A percentile compares a stretch with the other conserved stretches of the same genome.
Conservation (phyloP, 1,139 yeast species). For the Yamadazyma diospyri region DNA sequence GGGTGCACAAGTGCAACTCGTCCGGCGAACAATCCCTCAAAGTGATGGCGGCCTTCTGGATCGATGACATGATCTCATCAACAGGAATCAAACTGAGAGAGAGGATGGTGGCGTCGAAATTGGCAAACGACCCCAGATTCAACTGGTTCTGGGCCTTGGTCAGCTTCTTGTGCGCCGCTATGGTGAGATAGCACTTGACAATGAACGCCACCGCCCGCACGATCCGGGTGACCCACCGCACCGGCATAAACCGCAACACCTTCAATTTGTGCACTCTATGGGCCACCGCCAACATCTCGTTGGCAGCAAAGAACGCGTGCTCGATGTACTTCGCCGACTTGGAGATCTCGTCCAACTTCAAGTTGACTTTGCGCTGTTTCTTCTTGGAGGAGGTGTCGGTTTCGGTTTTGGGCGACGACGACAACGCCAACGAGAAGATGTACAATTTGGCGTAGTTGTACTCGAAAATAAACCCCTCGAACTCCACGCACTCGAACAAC, state of each 20-base stretch:
- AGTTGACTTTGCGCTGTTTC: constrained; percentile 20
- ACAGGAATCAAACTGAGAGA: constrained; percentile 63
- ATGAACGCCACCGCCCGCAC: constrained; percentile 91
- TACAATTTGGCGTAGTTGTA: constrained; percentile 81
- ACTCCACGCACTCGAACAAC: constrained; percentile 45
- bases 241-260: constrained; percentile 76
- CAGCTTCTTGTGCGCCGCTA: constrained; percentile 47
- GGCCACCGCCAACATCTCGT: constrained; percentile 71
- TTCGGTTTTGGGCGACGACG: constrained; percentile 35
- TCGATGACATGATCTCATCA: constrained; percentile 64
- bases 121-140: constrained; percentile 23
- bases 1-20: constrained; percentile 75
- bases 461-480: constrained; percentile 75
- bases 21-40: constrained; percentile 85
- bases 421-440: constrained; percentile 79
- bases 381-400: constrained; percentile 16
- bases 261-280: constrained; percentile 64
- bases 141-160: constrained; percentile 18
- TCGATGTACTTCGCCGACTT: constrained; percentile 76
- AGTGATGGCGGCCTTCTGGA: constrained; percentile 71
- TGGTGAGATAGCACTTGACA: constrained; percentile 75
- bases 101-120: constrained; percentile 49
- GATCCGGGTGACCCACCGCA: constrained; percentile 83
- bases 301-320: constrained; percentile 80
- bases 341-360: constrained; percentile 66